Base-by-base conservation (phyloP, 371 early-diverging fungal genomes). In the Vairimorpha necatrix region DNA sequence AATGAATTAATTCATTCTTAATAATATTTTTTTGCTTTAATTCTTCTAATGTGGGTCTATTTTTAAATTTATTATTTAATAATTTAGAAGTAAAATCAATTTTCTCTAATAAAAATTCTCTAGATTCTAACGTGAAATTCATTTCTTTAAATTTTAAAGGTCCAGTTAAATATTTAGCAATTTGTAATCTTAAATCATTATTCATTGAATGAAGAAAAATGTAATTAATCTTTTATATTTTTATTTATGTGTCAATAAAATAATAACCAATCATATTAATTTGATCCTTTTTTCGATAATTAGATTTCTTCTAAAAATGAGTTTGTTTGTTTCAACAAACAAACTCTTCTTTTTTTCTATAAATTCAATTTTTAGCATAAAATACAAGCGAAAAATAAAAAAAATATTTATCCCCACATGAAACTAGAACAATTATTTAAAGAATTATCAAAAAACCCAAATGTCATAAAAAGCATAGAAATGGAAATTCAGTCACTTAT, bases 391-490 rank as follows among this genome's bases (percentile, higher is more conserved):
- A 16, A 9, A 42, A 42, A 42, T 42, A 50, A 50, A 13, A n/a
- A 56, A 56, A n/a, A 30, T 73, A 3, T 65, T 13, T 33, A 30
- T 34, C 63, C 46, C 2, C 4, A 63, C 20, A 39, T 67, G 67
- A 61, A 63, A 47, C 42, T 77, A 46, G 60, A 71, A 63, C 34
- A 67, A 42, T 46, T 77, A 26, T 58, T 67, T 34, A 38, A 69
- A 34, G 67, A 72, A 30, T 47, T 77, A 2, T 24, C 33, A 20
- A 30, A 38, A 0, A 65, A 76, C 58, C 65, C 80, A 30, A 56
- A 61, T 22, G 62, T 50, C 18, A 80, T 80, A 48, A 48, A 67
- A 16, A 65, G 67, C 18, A 61, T 80, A 34, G 80, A 80, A 54
- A 38, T 26, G 14, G 80, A 80, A 42, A 50, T 80, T 3, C 30